Conservation (phyloP, 73 alveolate genomes). For the Blepharisma stoltei region DNA sequence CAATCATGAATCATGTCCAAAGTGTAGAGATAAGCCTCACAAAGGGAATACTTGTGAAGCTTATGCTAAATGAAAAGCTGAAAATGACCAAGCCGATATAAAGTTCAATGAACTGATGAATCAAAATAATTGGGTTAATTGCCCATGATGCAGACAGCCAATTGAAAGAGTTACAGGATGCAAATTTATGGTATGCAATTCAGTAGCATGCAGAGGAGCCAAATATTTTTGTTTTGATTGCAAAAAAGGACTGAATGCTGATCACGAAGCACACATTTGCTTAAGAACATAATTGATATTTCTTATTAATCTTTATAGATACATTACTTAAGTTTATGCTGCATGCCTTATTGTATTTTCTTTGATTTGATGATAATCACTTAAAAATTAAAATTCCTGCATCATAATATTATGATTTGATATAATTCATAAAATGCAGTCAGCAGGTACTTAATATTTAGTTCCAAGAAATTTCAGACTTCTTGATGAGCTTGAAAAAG, state of each 20-base stretch:
- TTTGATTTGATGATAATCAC: too few relatives aligned
- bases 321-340: too few relatives aligned
- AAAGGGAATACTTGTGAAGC: conserved; percentile 26
- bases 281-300: neutral
- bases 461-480: conserved; percentile 96
- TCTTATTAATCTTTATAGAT: too few relatives aligned
- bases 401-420: neutral
- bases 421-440: conserved; percentile 25
- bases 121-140: neutral
- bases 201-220: neutral
- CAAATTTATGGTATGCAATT: neutral
- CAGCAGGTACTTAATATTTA: conserved; percentile 23
- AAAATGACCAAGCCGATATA: conserved; percentile 15
- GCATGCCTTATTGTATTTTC: too few relatives aligned
- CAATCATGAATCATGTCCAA: neutral
- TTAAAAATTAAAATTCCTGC: too few relatives aligned
- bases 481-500: conserved; percentile 92
- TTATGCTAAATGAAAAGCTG: neutral
- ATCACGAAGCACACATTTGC: conserved; percentile 5
- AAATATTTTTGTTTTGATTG: conserved; percentile 21
- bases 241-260: conserved; percentile 18
- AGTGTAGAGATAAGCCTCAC: neutral
- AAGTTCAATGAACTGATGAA: neutral
- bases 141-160: conserved; percentile 18
- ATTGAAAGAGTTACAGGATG: conserved; percentile 27